These are phyloP conservation scores for Stachybotrys chlorohalonatus DNA, from an alignment of 2,329 filamentous ascomycete genomes.

Conservation along the genomic window DNA sequence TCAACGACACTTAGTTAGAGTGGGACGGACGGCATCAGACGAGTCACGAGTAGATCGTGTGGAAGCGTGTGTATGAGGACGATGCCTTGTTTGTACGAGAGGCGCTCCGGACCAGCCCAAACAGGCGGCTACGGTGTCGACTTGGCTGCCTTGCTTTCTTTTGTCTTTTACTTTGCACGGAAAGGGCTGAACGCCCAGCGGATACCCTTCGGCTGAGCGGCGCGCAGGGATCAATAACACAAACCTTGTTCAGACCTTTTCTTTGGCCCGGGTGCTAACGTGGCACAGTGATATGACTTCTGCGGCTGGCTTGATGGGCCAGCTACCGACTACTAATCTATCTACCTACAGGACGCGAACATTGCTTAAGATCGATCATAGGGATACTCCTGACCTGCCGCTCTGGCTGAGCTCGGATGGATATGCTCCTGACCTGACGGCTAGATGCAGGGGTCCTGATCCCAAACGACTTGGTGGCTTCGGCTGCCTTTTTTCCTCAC, in stretches of 20 bases:
- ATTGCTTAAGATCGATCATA: too few species aligned
- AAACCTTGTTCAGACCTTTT: slow-evolving; percentile 1
- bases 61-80: not conserved
- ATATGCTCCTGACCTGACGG: too few species aligned
- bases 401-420: too few species aligned
- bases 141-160: not conserved
- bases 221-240: not conserved
- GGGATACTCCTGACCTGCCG: too few species aligned
- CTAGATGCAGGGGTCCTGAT: not conserved
- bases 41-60: not conserved
- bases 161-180: not conserved
- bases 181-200: not conserved
- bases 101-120: not conserved
- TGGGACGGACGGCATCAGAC: slow-evolving; percentile 3
- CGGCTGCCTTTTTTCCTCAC: slow-evolving; percentile 39
- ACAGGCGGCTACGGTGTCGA: not conserved
- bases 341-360: not conserved
- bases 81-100: not conserved
- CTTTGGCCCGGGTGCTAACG: slow-evolving; percentile 15
- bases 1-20: not conserved
- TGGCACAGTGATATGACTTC: slow-evolving; percentile 16
- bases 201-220: not conserved
- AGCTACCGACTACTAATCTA: not conserved
- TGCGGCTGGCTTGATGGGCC: not conserved
- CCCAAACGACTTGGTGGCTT: not conserved